phyloP scores from a whole-genome alignment of 2,329 filamentous ascomycete genomes.

The Phyllosticta citrichinensis region DNA sequence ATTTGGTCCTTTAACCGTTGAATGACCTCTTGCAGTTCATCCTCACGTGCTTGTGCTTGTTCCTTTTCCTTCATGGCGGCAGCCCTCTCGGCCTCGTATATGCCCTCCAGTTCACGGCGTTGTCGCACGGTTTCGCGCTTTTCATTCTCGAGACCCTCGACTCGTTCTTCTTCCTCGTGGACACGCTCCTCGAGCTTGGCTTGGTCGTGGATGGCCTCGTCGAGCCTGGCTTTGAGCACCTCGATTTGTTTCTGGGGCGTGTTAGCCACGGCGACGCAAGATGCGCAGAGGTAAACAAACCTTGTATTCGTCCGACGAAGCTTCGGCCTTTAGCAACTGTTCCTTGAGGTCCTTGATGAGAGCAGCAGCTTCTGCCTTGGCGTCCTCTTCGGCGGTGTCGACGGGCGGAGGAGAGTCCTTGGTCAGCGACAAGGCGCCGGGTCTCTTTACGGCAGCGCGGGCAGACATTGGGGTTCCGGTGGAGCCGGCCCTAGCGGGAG shows the following conservation, averaged over 20 bases:
- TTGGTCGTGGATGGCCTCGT: conserved; percentile 77
- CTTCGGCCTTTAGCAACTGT: conserved; percentile 71
- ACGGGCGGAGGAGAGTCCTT: conserved; percentile 14
- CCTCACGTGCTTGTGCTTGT: conserved; percentile 70
- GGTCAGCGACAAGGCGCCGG: conserved; percentile 25
- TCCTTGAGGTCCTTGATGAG: conserved; percentile 77
- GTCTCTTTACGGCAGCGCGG: conserved; percentile 28
- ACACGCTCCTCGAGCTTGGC: conserved; percentile 75
- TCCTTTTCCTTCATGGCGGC: conserved; percentile 88
- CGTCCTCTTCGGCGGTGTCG: conserved; percentile 45
- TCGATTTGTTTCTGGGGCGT: conserved; percentile 63
- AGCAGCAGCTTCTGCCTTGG: conserved; percentile 67
- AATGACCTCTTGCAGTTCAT: conserved; percentile 83
- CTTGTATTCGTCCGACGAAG: conserved; percentile 58
- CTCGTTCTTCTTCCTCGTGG: conserved; percentile 76
- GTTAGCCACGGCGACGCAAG: background rate
- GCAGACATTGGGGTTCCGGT: conserved; percentile 30
- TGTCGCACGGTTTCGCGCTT: conserved; percentile 75
- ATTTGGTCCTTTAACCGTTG: conserved; percentile 85
- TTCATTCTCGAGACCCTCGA: conserved; percentile 72
- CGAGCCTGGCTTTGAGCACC: conserved; percentile 73
- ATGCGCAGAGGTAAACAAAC: background rate
- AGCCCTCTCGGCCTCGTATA: conserved; percentile 83
- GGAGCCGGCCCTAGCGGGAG: background rate
- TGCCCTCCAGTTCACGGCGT: conserved; percentile 82